These are phyloP conservation scores for Phialophora expanda DNA, from an alignment of 2,329 filamentous ascomycete genomes.

Conservation along the genomic window DNA sequence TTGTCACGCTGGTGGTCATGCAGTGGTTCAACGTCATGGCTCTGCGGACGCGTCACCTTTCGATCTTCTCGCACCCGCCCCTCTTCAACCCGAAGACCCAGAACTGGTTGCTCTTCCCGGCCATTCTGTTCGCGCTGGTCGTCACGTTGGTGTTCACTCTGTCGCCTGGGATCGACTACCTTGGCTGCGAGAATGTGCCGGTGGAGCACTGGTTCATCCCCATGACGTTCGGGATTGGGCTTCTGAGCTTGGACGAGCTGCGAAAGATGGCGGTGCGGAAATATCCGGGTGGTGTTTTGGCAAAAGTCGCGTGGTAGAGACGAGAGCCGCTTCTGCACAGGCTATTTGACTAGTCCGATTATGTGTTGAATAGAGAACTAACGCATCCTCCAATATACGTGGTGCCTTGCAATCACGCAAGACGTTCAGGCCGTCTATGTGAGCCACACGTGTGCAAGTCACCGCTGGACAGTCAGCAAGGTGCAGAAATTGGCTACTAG, in stretches of 20 bases:
- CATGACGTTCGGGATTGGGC: conserved; percentile 69
- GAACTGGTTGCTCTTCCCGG: conserved; percentile 72
- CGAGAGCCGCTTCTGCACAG: neutral
- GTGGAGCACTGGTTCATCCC: conserved; percentile 79
- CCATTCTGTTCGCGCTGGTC: conserved; percentile 70
- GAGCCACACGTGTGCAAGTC: no score
- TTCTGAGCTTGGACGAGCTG: conserved; percentile 69
- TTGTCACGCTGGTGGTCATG: conserved; percentile 81
- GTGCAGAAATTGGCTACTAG: no score
- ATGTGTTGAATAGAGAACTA: no score
- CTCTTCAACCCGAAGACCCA: conserved; percentile 67
- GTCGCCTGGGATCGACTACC: conserved; percentile 65
- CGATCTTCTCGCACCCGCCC: conserved; percentile 75
- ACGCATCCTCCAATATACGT: no score
- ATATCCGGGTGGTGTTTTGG: conserved; percentile 63
- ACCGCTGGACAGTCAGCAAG: no score
- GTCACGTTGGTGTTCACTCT: conserved; percentile 73
- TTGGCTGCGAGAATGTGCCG: conserved; percentile 70
- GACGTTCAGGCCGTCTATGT: no score
- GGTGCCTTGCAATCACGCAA: no score
- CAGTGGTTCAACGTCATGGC: conserved; percentile 74
- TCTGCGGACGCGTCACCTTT: conserved; percentile 67
- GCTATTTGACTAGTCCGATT: neutral
- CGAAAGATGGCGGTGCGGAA: conserved; percentile 68
- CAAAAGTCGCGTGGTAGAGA: conserved; percentile 66